phyloP scores from a whole-genome alignment of 2,329 filamentous ascomycete genomes.

The Cercospora sojina region DNA sequence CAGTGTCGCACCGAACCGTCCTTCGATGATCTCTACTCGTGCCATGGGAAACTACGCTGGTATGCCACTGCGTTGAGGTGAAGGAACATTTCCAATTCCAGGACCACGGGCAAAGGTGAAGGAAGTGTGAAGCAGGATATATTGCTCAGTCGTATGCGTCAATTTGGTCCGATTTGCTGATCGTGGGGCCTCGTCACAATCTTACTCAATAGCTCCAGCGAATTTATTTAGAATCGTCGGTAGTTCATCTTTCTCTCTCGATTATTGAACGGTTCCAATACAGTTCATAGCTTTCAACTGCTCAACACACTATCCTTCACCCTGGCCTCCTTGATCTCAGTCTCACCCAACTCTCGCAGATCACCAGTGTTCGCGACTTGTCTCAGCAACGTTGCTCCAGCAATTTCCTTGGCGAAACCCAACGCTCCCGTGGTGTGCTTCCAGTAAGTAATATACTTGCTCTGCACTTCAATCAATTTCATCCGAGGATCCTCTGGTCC shows the following conservation, averaged over 20 bases:
- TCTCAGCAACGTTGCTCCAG: conserved; percentile 34
- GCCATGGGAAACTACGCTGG: conserved; percentile 6
- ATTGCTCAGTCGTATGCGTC: background rate
- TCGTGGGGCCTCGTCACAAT: background rate
- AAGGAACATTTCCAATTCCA: background rate
- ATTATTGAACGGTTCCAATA: too few species aligned
- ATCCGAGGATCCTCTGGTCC: conserved; percentile 50
- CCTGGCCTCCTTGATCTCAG: conserved; percentile 37
- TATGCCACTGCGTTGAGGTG: conserved; percentile 12
- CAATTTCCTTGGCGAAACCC: conserved; percentile 38
- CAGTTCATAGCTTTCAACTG: conserved; percentile 3
- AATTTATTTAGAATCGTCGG: background rate
- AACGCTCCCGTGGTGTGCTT: conserved; percentile 33
- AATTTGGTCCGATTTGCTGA: background rate
- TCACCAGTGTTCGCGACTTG: conserved; percentile 38
- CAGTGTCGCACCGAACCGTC: conserved; percentile 1
- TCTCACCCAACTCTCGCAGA: conserved; percentile 36
- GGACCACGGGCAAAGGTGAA: background rate
- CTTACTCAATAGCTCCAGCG: background rate
- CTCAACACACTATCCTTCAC: conserved; percentile 32
- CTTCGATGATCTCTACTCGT: conserved; percentile 1
- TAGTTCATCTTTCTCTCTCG: too few species aligned
- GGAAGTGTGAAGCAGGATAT: background rate
- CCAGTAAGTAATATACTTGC: conserved; percentile 37
- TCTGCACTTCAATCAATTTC: conserved; percentile 34